A percentile compares a stretch with the other conserved stretches of the same genome.
Evolutionary conservation across 140 eudicot genomes (phyloP).

Genomic region (Ambrosia hybrid): DNA sequence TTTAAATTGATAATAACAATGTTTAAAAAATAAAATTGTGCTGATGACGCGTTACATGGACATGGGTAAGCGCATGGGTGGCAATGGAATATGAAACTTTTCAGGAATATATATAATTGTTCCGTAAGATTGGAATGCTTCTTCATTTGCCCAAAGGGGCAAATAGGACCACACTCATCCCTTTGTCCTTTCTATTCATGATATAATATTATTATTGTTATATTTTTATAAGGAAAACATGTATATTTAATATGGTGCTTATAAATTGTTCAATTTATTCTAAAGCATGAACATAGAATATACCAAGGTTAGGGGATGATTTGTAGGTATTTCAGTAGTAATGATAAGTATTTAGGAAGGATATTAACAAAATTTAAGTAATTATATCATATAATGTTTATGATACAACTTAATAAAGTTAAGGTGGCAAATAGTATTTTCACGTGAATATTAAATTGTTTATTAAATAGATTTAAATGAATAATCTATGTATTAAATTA

Average conservation of each 20-base stretch:
- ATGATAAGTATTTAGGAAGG: too few species aligned
- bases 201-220: not conserved
- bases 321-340: not conserved
- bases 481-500: too few species aligned
- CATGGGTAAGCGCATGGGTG: constrained; percentile 3
- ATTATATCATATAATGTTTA: too few species aligned
- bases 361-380: too few species aligned
- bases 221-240: not conserved
- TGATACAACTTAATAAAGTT: too few species aligned
- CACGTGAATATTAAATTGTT: too few species aligned
- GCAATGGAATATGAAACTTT: constrained; percentile 17
- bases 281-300: not conserved
- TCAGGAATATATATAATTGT: constrained; percentile 2
- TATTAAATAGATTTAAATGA: too few species aligned
- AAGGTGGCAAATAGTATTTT: too few species aligned
- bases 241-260: not conserved
- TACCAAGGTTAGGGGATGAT: constrained; percentile 6
- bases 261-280: not conserved
- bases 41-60: constrained; percentile 9
- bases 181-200: constrained; percentile 20
- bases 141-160: constrained; percentile 40
- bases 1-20: not conserved
- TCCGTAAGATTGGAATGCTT: constrained; percentile 20
- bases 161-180: constrained; percentile 36
- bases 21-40: not conserved